phyloP scores from a whole-genome alignment of 2,329 filamentous ascomycete genomes.

The Colletotrichum sansevieriae region DNA sequence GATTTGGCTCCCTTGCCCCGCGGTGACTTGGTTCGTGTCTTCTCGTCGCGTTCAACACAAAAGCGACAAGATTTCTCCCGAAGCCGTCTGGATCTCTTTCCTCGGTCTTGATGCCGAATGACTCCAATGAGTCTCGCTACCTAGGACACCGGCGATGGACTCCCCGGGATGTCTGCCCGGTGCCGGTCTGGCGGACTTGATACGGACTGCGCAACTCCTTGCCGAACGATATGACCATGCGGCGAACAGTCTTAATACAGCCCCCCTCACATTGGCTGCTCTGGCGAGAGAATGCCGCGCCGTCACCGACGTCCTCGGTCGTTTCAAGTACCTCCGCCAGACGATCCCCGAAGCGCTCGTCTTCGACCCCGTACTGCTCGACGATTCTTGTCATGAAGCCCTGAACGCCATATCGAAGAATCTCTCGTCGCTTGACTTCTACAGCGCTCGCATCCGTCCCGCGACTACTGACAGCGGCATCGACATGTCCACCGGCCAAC shows the following conservation, averaged over 20 bases:
- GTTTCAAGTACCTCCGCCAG: slow-evolving; percentile 32
- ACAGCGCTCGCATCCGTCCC: slow-evolving; percentile 32
- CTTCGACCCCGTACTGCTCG: slow-evolving; percentile 31
- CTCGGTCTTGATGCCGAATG: slow-evolving; percentile 19
- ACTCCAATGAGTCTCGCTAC: slow-evolving; percentile 26
- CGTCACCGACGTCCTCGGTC: slow-evolving; percentile 32
- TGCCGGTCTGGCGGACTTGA: slow-evolving; percentile 33
- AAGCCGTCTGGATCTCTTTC: background rate
- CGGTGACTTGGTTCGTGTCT: slow-evolving; percentile 24
- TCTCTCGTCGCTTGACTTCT: slow-evolving; percentile 29
- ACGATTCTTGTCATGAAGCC: slow-evolving; percentile 33
- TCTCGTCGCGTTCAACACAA: slow-evolving; percentile 11
- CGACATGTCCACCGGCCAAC: slow-evolving; percentile 26
- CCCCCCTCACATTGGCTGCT: slow-evolving; percentile 42
- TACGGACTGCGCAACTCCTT: slow-evolving; percentile 30
- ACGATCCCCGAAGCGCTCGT: slow-evolving; percentile 23
- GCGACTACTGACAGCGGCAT: slow-evolving; percentile 30
- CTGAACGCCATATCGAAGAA: slow-evolving; percentile 33
- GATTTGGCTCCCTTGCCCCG: slow-evolving; percentile 27
- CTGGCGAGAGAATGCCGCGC: slow-evolving; percentile 42
- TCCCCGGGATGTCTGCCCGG: slow-evolving; percentile 40
- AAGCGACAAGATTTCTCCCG: slow-evolving; percentile 28
- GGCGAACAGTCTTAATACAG: slow-evolving; percentile 42
- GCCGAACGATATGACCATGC: slow-evolving; percentile 22
- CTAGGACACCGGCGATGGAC: slow-evolving; percentile 38